phyloP scores from a whole-genome alignment of 2,329 filamentous ascomycete genomes.

The Aureobasidium vineae region DNA sequence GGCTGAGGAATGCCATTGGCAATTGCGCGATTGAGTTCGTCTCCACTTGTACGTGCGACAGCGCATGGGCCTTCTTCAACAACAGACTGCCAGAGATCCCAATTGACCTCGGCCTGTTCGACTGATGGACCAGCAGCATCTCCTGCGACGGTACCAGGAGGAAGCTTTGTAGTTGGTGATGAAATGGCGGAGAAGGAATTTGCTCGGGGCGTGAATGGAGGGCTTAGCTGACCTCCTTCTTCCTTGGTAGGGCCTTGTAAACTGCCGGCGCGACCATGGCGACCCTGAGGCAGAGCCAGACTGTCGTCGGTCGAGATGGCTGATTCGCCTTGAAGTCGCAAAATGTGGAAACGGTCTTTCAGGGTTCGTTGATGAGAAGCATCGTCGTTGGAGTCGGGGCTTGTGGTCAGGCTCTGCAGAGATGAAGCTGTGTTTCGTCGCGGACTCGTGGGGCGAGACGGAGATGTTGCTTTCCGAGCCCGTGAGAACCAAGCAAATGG shows the following conservation, averaged over 20 bases:
- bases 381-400: slow-evolving; percentile 65
- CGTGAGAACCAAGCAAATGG: slow-evolving; percentile 85
- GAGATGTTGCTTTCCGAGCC: slow-evolving; percentile 55
- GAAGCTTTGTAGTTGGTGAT: slow-evolving; percentile 59
- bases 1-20: slow-evolving; percentile 90
- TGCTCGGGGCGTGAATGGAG: slow-evolving; percentile 27
- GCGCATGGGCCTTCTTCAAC: slow-evolving; percentile 92
- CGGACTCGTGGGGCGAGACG: slow-evolving; percentile 44
- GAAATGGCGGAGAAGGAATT: slow-evolving; percentile 33
- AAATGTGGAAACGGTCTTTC: slow-evolving; percentile 74
- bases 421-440: slow-evolving; percentile 78
- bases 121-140: slow-evolving; percentile 73
- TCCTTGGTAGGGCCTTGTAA: slow-evolving; percentile 44
- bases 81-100: slow-evolving; percentile 96
- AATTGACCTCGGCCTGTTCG: slow-evolving; percentile 78
- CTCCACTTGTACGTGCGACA: slow-evolving; percentile 80
- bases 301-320: slow-evolving; percentile 27
- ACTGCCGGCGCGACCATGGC: slow-evolving; percentile 42
- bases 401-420: slow-evolving; percentile 73
- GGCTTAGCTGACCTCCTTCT: slow-evolving; percentile 29
- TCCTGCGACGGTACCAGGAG: slow-evolving; percentile 82
- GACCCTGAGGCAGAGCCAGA: slow-evolving; percentile 26
- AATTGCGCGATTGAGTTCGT: slow-evolving; percentile 87
- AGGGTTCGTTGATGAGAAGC: slow-evolving; percentile 61
- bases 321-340: slow-evolving; percentile 60